Conservation (phyloP, 148 eudicot genomes). For the Nepenthes mirabilis region DNA sequence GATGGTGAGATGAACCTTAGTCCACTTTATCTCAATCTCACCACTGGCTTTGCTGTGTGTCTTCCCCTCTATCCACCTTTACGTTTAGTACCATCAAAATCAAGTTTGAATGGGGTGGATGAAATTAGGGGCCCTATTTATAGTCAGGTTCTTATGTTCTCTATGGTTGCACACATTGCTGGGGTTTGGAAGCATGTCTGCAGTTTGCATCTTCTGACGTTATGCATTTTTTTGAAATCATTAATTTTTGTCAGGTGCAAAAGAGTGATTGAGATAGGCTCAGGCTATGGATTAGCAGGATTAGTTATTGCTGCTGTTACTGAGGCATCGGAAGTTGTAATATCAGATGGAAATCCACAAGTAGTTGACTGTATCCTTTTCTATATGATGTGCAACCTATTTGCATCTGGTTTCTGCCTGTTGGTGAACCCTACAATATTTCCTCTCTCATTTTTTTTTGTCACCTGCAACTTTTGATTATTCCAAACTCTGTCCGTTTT, state of each 20-base stretch:
- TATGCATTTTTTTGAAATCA: neutral
- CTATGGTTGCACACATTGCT: neutral
- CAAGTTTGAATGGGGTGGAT: too few relatives aligned
- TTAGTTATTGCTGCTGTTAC: slow-evolving; percentile 60
- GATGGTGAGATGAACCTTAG: too few relatives aligned
- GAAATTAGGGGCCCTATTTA: too few relatives aligned
- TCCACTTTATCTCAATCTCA: too few relatives aligned
- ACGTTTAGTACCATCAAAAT: too few relatives aligned
- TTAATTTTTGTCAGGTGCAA: slow-evolving; percentile 32
- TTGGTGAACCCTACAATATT: neutral
- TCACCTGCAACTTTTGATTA: too few relatives aligned
- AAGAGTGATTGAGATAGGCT: slow-evolving; percentile 76
- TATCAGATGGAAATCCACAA: slow-evolving; percentile 95
- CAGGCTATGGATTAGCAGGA: slow-evolving; percentile 91
- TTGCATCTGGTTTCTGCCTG: neutral
- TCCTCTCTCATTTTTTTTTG: too few relatives aligned
- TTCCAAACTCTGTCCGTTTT: too few relatives aligned
- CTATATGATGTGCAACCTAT: too few relatives aligned
- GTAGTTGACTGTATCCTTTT: slow-evolving; percentile 95
- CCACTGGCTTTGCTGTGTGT: too few relatives aligned
- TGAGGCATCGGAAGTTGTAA: slow-evolving; percentile 67
- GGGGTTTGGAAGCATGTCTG: neutral
- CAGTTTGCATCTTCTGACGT: neutral
- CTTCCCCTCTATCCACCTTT: too few relatives aligned
- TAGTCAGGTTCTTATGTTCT: neutral